A percentile compares a stretch with the other conserved stretches of the same genome.
phyloP scores from a whole-genome alignment of 352 stramenopile genomes.

The Globisporangium spiculum region DNA sequence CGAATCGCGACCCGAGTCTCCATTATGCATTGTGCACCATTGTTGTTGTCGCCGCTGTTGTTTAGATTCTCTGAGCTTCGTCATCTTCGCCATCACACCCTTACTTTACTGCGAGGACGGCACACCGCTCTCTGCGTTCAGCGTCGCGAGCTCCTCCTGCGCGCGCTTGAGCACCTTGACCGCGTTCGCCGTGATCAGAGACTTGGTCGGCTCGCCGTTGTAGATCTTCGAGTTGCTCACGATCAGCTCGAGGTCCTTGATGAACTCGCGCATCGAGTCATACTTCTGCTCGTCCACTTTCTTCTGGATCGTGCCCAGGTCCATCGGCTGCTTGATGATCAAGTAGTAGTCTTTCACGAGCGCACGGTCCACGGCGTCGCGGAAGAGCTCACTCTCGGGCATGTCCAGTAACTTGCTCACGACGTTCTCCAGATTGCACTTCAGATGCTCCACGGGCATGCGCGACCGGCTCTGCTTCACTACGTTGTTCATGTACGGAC shows the following conservation, averaged over 20 bases:
- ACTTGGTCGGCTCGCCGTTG: constrained; percentile 68
- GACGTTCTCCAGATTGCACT: constrained; percentile 60
- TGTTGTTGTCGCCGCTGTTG: neutral
- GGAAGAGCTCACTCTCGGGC: constrained; percentile 79
- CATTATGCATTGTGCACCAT: neutral
- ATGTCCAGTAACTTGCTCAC: constrained; percentile 66
- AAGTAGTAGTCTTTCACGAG: constrained; percentile 77
- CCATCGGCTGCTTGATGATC: constrained; percentile 86
- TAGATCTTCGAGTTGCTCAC: constrained; percentile 84
- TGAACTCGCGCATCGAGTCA: constrained; percentile 83
- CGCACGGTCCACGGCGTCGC: constrained; percentile 52
- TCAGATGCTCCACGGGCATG: constrained; percentile 75
- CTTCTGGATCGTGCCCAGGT: constrained; percentile 59
- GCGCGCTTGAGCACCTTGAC: constrained; percentile 71
- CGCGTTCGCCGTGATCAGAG: constrained; percentile 74
- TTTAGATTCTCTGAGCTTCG: neutral
- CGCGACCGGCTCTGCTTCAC: constrained; percentile 74
- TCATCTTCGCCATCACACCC: neutral
- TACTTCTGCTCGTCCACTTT: constrained; percentile 71
- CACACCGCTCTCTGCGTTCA: constrained; percentile 31
- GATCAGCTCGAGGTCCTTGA: constrained; percentile 85
- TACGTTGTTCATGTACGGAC: constrained; percentile 65
- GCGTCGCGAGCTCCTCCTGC: constrained; percentile 66
- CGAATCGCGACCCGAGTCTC: neutral
- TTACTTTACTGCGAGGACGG: neutral